phyloP scores from a whole-genome alignment of 306 rosid genomes.

The Quercus ilex region DNA sequence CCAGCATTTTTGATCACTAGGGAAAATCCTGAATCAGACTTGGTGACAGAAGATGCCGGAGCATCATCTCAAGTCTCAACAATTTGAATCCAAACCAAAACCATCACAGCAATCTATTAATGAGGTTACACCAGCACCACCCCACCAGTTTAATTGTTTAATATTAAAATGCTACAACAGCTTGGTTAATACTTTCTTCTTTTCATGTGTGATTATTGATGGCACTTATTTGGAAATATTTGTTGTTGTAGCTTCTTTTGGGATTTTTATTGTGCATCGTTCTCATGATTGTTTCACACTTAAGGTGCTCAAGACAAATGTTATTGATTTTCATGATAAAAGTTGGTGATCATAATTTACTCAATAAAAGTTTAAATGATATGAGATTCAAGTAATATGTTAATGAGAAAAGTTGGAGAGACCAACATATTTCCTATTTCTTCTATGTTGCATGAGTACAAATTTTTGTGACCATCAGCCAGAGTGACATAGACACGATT shows the following conservation, averaged over 20 bases:
- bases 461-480: too few relatives aligned
- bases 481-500: too few relatives aligned
- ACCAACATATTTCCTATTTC: too few relatives aligned
- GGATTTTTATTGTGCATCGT: neutral
- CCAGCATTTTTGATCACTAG: constrained; percentile 20
- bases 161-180: constrained; percentile 1
- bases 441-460: too few relatives aligned
- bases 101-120: neutral
- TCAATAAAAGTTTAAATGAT: neutral
- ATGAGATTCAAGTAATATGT: too few relatives aligned
- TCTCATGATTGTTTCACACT: constrained; percentile 14
- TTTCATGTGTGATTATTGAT: neutral
- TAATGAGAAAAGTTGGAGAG: too few relatives aligned
- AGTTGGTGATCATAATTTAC: neutral
- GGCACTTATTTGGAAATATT: neutral
- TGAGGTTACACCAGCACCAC: neutral
- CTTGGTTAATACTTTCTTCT: constrained; percentile 53
- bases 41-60: neutral
- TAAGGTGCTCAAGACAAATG: neutral
- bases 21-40: constrained; percentile 1
- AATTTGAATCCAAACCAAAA: neutral
- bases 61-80: constrained; percentile 4
- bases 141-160: too few relatives aligned
- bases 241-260: neutral
- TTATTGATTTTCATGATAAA: neutral